Evolutionary conservation across 768 basidiomycete species (phyloP).

Genomic region (Phanerochaete sordida): DNA sequence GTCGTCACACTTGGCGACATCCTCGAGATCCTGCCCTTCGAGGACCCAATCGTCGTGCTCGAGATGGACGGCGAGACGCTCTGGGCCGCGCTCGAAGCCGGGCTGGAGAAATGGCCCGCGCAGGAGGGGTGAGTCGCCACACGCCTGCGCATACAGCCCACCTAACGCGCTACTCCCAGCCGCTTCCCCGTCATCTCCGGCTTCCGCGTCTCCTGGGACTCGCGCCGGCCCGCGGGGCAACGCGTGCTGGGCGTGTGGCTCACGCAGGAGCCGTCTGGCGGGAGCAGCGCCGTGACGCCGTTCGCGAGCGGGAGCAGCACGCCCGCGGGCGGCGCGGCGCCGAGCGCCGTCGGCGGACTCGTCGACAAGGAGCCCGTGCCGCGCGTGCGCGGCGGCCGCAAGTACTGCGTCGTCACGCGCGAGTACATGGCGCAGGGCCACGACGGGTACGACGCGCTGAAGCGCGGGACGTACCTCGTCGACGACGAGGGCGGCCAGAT

Average conservation of each 20-base stretch:
- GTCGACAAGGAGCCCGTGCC: slow-evolving; percentile 52
- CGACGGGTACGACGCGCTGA: slow-evolving; percentile 74
- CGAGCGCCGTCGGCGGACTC: slow-evolving; percentile 15
- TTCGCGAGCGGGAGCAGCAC: slow-evolving; percentile 16
- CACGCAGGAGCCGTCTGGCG: slow-evolving; percentile 27
- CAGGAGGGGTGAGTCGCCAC: slow-evolving; percentile 71
- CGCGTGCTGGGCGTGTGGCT: slow-evolving; percentile 70
- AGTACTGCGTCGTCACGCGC: slow-evolving; percentile 80
- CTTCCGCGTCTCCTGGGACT: slow-evolving; percentile 85
- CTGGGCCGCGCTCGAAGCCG: slow-evolving; percentile 76
- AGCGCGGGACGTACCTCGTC: slow-evolving; percentile 62
- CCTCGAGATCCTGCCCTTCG: slow-evolving; percentile 85
- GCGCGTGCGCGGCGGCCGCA: slow-evolving; percentile 46
- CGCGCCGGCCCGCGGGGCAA: slow-evolving; percentile 61
- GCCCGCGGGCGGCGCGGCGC: slow-evolving; percentile 13
- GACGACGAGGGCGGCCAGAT: slow-evolving; percentile 82
- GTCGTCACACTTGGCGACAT: slow-evolving; percentile 81
- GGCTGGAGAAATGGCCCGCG: slow-evolving; percentile 76
- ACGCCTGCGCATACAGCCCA: not conserved
- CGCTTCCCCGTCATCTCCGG: slow-evolving; percentile 90
- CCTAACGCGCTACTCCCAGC: slow-evolving; percentile 32
- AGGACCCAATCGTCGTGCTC: slow-evolving; percentile 78
- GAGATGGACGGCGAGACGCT: slow-evolving; percentile 76
- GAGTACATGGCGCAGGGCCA: slow-evolving; percentile 84
- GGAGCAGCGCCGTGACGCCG: slow-evolving; percentile 17